A percentile compares a stretch with the other conserved stretches of the same genome.
Conservation (phyloP, 78 protist species). For the Goniomonas avonlea region DNA sequence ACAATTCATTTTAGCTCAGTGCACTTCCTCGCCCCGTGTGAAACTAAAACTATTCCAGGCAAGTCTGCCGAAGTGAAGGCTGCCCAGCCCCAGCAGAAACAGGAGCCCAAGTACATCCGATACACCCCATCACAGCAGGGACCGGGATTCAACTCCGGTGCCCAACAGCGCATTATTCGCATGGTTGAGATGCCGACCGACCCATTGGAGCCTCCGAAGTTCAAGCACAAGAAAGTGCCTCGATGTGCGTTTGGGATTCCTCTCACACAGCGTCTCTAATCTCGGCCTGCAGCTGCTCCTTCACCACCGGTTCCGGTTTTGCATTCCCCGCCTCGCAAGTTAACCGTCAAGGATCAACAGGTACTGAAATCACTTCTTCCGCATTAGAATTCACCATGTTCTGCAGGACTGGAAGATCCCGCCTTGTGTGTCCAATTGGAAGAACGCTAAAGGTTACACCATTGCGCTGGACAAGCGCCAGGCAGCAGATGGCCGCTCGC, state of each 20-base stretch:
- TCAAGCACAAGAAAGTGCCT: conserved; percentile 46
- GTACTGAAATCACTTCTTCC: not conserved
- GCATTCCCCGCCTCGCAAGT: conserved; percentile 88
- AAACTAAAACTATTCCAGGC: not conserved
- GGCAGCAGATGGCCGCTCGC: conserved; percentile 92
- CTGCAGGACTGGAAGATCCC: conserved; percentile 87
- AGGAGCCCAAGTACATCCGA: conserved; percentile 50
- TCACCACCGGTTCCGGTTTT: conserved; percentile 92
- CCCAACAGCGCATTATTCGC: conserved; percentile 59
- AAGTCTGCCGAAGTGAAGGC: conserved; percentile 30
- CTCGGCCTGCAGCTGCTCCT: not conserved
- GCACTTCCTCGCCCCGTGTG: not conserved
- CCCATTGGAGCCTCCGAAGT: conserved; percentile 91
- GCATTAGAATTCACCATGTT: conserved; percentile 22
- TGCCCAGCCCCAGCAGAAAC: conserved; percentile 23
- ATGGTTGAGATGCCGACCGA: conserved; percentile 63
- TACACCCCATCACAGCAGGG: conserved; percentile 17
- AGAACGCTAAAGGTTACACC: conserved; percentile 90
- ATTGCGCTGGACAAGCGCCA: conserved; percentile 94
- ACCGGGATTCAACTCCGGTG: conserved; percentile 25
- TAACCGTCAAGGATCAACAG: conserved; percentile 29
- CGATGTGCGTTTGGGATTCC: no score
- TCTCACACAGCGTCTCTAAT: no score
- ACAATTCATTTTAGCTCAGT: no score
- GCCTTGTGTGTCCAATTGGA: conserved; percentile 94